These are phyloP conservation scores for Penicillium nordicum DNA, from an alignment of 2,329 filamentous ascomycete genomes.

Conservation along the genomic window DNA sequence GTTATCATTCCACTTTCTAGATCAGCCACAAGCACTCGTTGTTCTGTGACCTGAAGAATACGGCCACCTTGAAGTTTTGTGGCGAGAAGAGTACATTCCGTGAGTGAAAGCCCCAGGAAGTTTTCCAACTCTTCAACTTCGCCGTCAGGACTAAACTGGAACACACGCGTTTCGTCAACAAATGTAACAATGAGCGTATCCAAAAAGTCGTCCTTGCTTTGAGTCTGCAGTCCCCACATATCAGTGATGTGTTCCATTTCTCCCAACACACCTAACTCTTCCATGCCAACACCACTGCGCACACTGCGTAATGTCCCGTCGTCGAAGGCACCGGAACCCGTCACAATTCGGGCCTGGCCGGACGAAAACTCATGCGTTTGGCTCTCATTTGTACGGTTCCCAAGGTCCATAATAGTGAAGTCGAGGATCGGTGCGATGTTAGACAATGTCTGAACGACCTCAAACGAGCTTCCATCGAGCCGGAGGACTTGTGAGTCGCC, in stretches of 20 bases:
- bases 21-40: constrained; percentile 61
- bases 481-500: constrained; percentile 83
- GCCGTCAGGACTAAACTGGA: constrained; percentile 69
- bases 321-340: constrained; percentile 84
- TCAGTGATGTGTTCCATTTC: constrained; percentile 72
- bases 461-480: constrained; percentile 59
- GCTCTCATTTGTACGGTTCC: constrained; percentile 72
- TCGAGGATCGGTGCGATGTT: constrained; percentile 93
- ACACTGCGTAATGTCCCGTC: constrained; percentile 88
- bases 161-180: constrained; percentile 77
- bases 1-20: constrained; percentile 46
- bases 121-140: constrained; percentile 82
- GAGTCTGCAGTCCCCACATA: constrained; percentile 65
- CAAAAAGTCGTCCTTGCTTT: constrained; percentile 40
- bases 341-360: constrained; percentile 88
- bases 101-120: constrained; percentile 68
- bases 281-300: constrained; percentile 86
- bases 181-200: constrained; percentile 80
- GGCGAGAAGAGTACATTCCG: constrained; percentile 68
- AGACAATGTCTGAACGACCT: constrained; percentile 68
- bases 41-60: constrained; percentile 73
- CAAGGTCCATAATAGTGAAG: constrained; percentile 95
- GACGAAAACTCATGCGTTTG: constrained; percentile 90
- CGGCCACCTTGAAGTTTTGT: constrained; percentile 61
- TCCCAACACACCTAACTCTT: constrained; percentile 77